A percentile compares a stretch with the other conserved stretches of the same genome.
Evolutionary conservation across 2,329 filamentous ascomycete genomes (phyloP).

Genomic region (Penicillium sp.): DNA sequence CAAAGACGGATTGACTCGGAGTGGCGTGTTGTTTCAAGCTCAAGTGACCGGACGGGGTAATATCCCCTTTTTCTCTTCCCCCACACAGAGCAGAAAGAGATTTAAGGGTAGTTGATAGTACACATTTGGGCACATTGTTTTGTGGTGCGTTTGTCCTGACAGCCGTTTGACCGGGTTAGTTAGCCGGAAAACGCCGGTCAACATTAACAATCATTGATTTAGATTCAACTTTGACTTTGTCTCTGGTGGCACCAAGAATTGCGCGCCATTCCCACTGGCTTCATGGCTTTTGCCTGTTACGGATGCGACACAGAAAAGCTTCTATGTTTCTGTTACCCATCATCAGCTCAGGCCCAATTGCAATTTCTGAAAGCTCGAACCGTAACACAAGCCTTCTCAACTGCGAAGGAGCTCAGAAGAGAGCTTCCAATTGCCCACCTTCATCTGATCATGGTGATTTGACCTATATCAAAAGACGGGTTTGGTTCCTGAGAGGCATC

Average conservation of each 20-base stretch:
- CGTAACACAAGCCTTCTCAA: constrained; percentile 7
- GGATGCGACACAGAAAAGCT: constrained; percentile 10
- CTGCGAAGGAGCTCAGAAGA: constrained; percentile 1
- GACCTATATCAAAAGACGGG: neutral
- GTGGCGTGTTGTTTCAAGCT: neutral
- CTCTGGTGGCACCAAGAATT: constrained; percentile 6
- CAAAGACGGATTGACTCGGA: constrained; percentile 1
- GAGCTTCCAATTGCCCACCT: neutral
- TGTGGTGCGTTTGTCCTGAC: constrained; percentile 15
- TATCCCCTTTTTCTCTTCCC: neutral
- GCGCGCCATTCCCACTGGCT: constrained; percentile 6
- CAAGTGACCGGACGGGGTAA: neutral
- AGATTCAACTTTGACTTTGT: neutral
- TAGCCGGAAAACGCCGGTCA: constrained; percentile 15
- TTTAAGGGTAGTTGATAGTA: neutral
- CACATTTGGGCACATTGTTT: neutral
- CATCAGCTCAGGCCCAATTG: constrained; percentile 15
- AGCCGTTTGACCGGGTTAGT: constrained; percentile 16
- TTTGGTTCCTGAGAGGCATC: neutral
- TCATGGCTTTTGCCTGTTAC: neutral
- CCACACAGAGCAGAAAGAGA: neutral
- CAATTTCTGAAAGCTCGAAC: constrained; percentile 21
- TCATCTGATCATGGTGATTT: neutral
- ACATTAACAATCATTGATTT: neutral
- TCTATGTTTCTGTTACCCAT: constrained; percentile 21